A percentile compares a stretch with the other conserved stretches of the same genome.
Evolutionary conservation across 169 alveolate genomes (phyloP).

Genomic region (Plasmodium knowlesi): DNA sequence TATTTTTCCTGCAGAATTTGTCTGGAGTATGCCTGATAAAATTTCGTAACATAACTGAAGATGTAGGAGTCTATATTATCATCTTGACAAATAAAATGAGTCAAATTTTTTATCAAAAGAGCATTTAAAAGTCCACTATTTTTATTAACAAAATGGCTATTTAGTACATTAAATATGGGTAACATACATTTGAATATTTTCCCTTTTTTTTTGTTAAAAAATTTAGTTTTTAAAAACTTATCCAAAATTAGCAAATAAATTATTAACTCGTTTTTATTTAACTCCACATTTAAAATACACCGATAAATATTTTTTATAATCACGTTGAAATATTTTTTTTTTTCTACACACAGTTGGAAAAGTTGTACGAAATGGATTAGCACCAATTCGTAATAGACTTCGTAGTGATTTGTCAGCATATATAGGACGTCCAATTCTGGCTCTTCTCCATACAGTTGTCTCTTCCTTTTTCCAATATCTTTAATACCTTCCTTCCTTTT

Average conservation of each 20-base stretch:
- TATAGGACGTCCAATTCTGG: conserved; percentile 29
- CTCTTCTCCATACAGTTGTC: background rate
- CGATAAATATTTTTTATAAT: conserved; percentile 40
- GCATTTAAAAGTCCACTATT: background rate
- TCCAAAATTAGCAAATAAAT: conserved; percentile 34
- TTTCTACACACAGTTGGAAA: conserved; percentile 38
- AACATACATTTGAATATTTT: conserved; percentile 43
- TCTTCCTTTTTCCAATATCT: background rate
- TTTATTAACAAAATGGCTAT: background rate
- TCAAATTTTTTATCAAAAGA: conserved; percentile 22
- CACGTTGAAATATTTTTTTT: conserved; percentile 12
- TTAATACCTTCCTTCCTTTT: background rate
- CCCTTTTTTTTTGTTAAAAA: conserved; percentile 32
- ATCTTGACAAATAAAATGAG: conserved; percentile 24
- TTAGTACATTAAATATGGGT: conserved; percentile 52
- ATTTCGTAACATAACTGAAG: conserved; percentile 19
- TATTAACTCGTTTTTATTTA: conserved; percentile 37
- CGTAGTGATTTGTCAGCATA: conserved; percentile 47
- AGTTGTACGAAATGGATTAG: conserved; percentile 2
- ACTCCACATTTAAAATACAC: conserved; percentile 39
- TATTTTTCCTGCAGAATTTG: conserved; percentile 11
- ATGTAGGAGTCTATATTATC: conserved; percentile 22
- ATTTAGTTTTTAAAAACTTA: conserved; percentile 17
- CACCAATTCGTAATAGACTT: conserved; percentile 39
- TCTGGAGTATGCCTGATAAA: conserved; percentile 12